Base-by-base conservation (phyloP, 202 grass and related monocot species). In the Cymbopogon flexuosus region DNA sequence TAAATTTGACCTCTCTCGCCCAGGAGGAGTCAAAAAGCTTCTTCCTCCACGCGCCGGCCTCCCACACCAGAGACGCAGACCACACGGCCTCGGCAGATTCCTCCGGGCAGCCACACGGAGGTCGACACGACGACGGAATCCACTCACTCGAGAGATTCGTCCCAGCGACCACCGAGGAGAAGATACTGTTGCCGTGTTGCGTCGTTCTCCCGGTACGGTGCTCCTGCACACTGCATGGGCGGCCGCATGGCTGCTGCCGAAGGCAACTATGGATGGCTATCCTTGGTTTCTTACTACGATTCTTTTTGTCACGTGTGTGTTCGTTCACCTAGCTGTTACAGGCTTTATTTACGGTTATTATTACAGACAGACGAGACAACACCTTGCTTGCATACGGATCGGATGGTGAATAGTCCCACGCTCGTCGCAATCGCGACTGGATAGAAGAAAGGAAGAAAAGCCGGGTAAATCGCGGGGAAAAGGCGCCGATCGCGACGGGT, bases 101-200 rank as follows among this genome's bases (percentile, higher is more conserved):
- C 54, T 42, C 64, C 1, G 10, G 27, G 57, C 5, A 1, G 72
- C 73, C 76, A 52, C 64, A 67, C 7, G 58, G 67, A 42, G 45
- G 61, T 41, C 49, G 78, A 82, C 78, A 85, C 78, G 83, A 29
- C 59, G 80, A 5, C 73, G 47, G 70, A 75, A 88, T 84, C 45
- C 81, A 84, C 81, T 81, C 27, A 33, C 12, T 6, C 31, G 23
- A 14, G 65, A 72, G 79, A 89, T 79, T 73, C 67, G 36, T 12
- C 8, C 33, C 0, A 70, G 12, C 5, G 57, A 42, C 29, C 36
- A 42, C 29, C 36, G 13, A 43, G 41, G 3, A 47, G 16, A 10
- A 36, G 43, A 27, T 70, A 45, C 47, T 45, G n/a, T 33, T 33
- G 31, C 31, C 31, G 31, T 64, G 18, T 8, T 10, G 21, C 10